A percentile compares a stretch with the other conserved stretches of the same genome.
Evolutionary conservation across 1,284 basidiomycete genomes (phyloP).

Genomic region (Boletus semigastroideus): DNA sequence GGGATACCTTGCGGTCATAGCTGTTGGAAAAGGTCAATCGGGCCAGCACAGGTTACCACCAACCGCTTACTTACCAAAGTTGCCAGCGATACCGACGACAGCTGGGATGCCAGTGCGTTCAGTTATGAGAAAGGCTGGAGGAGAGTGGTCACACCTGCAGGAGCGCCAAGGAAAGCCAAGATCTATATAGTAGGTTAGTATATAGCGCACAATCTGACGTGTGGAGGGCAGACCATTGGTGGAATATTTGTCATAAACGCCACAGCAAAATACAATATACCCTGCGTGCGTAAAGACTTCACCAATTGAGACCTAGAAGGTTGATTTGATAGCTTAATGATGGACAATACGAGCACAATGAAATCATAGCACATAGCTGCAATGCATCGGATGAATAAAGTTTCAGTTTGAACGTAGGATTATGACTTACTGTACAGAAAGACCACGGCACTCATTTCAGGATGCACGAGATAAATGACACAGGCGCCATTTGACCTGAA

Average conservation of each 20-base stretch:
- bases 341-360: not conserved
- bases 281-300: slow-evolving; percentile 17
- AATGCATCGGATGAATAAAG: not conserved
- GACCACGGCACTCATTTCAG: not conserved
- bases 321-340: not conserved
- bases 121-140: not conserved
- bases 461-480: not conserved
- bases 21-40: slow-evolving; percentile 7
- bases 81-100: slow-evolving; percentile 11
- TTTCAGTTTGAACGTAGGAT: too few relatives aligned
- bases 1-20: slow-evolving; percentile 8
- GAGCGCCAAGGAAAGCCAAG: slow-evolving; percentile 6
- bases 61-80: slow-evolving; percentile 3
- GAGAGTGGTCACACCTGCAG: slow-evolving; percentile 1
- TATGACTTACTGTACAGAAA: not conserved
- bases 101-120: slow-evolving; percentile 1
- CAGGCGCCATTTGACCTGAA: slow-evolving; percentile 6
- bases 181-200: slow-evolving; percentile 6
- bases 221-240: slow-evolving; percentile 14
- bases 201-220: not conserved
- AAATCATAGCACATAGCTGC: slow-evolving; percentile 1
- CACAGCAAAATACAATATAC: slow-evolving; percentile 22
- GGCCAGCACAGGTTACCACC: not conserved
- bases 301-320: slow-evolving; percentile 13
- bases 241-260: slow-evolving; percentile 7